phyloP scores from a whole-genome alignment of 805 yeast species.

The Isabelozyma heimii region DNA sequence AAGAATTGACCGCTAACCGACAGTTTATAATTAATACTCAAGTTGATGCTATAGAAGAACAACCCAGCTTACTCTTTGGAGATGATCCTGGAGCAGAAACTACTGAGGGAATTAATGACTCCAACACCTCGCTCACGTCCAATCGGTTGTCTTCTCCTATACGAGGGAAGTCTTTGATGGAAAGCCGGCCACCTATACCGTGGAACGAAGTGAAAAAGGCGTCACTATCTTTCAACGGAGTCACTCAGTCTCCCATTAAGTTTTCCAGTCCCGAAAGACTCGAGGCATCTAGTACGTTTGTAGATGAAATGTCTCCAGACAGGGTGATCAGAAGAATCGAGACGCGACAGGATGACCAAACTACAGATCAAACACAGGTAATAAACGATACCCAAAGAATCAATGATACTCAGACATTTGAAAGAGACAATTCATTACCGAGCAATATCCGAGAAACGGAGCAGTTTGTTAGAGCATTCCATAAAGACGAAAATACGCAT shows the following conservation, averaged over 20 bases:
- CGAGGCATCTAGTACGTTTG: background rate
- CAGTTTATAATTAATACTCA: background rate
- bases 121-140: background rate
- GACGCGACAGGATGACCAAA: background rate
- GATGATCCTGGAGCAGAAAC: background rate
- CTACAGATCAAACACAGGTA: no score
- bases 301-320: slow-evolving; percentile 3
- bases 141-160: background rate
- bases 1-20: background rate
- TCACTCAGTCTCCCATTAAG: background rate
- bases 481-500: no score
- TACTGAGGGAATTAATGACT: background rate
- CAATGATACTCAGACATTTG: no score
- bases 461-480: no score
- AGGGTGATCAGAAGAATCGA: slow-evolving; percentile 1
- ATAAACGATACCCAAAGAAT: no score
- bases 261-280: background rate
- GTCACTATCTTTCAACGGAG: background rate
- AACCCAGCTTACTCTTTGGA: background rate
- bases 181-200: background rate
- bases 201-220: background rate
- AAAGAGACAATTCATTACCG: no score
- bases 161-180: background rate
- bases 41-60: background rate
- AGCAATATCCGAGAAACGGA: no score